Conservation (phyloP, 2,329 filamentous ascomycete species). For the Xylaria sp. region DNA sequence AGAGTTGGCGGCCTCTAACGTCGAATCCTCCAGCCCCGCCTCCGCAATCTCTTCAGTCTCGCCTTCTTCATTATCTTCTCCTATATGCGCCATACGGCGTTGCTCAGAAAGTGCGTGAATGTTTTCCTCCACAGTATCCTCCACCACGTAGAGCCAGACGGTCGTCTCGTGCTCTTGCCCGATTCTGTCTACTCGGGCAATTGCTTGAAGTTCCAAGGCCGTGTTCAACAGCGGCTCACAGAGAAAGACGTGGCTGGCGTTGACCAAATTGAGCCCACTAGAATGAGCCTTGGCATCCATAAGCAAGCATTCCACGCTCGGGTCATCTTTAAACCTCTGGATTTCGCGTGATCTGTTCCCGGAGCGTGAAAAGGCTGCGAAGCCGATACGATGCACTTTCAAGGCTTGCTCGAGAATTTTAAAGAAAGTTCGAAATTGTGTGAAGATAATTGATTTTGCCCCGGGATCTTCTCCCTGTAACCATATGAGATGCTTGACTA, state of each 20-base stretch:
- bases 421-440: constrained; percentile 76
- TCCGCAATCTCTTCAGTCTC: constrained; percentile 55
- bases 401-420: constrained; percentile 78
- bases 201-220: constrained; percentile 91
- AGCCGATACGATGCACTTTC: constrained; percentile 75
- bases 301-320: constrained; percentile 81
- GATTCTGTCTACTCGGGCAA: constrained; percentile 93
- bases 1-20: constrained; percentile 85
- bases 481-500: constrained; percentile 85
- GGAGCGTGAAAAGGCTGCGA: constrained; percentile 74
- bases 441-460: constrained; percentile 93
- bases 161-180: constrained; percentile 89
- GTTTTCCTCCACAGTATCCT: constrained; percentile 88
- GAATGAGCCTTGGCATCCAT: constrained; percentile 90
- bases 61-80: constrained; percentile 47
- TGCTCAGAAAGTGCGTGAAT: constrained; percentile 88
- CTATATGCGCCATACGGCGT: constrained; percentile 81
- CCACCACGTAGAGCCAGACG: constrained; percentile 95
- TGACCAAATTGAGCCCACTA: constrained; percentile 89
- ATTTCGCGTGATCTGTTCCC: constrained; percentile 61
- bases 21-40: constrained; percentile 56
- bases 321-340: constrained; percentile 78
- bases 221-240: constrained; percentile 95
- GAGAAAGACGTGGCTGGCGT: constrained; percentile 92
- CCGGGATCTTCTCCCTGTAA: constrained; percentile 84